Evolutionary conservation across 1,284 basidiomycete genomes (phyloP).

Genomic region (Abortiporus biennis): DNA sequence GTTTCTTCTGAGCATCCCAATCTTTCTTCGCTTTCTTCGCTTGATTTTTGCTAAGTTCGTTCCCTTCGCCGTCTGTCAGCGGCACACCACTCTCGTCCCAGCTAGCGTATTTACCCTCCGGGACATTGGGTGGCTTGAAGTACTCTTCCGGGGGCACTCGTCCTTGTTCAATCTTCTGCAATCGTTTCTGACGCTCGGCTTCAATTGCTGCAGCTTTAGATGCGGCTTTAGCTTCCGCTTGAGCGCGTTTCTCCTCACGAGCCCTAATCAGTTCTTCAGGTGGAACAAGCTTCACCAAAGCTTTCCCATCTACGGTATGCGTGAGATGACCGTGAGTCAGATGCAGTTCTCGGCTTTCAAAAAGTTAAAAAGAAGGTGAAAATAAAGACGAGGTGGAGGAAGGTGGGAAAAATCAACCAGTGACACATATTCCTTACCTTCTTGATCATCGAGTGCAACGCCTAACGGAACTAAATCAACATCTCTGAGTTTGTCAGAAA

Average conservation of each 20-base stretch:
- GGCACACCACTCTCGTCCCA: conserved; percentile 90
- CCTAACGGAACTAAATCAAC: conserved; percentile 88
- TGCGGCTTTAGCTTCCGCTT: conserved; percentile 70
- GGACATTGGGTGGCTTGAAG: conserved; percentile 80
- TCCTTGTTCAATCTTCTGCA: conserved; percentile 85
- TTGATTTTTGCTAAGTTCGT: conserved; percentile 80
- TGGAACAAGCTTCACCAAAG: conserved; percentile 90
- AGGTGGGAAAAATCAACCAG: no score
- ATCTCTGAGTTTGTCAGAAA: conserved; percentile 90
- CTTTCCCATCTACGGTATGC: conserved; percentile 93
- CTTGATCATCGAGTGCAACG: conserved; percentile 94
- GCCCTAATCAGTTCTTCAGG: conserved; percentile 79
- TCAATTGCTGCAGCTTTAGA: conserved; percentile 76
- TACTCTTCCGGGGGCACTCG: conserved; percentile 70
- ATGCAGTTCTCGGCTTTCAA: neutral
- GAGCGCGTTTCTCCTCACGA: conserved; percentile 86
- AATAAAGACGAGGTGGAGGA: no score
- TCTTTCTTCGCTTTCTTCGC: conserved; percentile 82
- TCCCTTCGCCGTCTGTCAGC: conserved; percentile 76
- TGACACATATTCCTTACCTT: no score
- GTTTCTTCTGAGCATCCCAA: conserved; percentile 70
- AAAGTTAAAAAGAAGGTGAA: neutral
- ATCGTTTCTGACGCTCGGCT: conserved; percentile 71
- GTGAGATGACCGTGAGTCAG: conserved; percentile 1
- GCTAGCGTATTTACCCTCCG: conserved; percentile 61